phyloP scores from a whole-genome alignment of 1,139 yeast species.

The Starmera stellimalicola region DNA sequence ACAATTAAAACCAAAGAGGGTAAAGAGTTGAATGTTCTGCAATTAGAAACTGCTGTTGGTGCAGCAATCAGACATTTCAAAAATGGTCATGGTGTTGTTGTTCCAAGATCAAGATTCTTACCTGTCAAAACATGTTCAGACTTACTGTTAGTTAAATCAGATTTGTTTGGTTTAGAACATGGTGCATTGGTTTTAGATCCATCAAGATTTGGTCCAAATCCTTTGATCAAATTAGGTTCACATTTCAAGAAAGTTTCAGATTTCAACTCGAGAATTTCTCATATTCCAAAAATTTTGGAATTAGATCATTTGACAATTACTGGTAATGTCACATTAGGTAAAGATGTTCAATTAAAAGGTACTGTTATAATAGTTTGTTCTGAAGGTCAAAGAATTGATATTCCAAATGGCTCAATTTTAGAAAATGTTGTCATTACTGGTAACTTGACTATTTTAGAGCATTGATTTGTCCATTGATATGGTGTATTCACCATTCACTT shows the following conservation, averaged over 20 bases:
- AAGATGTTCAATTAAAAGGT: constrained; percentile 85
- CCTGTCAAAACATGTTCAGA: constrained; percentile 98
- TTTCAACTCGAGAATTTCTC: constrained; percentile 84
- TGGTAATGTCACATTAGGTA: constrained; percentile 90
- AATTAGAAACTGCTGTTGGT: constrained; percentile 97
- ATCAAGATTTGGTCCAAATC: constrained; percentile 84
- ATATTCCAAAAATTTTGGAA: constrained; percentile 93
- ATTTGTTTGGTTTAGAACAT: constrained; percentile 81
- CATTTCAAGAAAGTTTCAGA: constrained; percentile 93
- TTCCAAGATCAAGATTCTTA: constrained; percentile 94
- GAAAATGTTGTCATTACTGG: constrained; percentile 98
- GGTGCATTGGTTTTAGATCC: constrained; percentile 85
- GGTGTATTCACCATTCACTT: not conserved
- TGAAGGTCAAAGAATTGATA: constrained; percentile 93
- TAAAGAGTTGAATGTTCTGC: constrained; percentile 78
- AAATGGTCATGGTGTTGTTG: constrained; percentile 96
- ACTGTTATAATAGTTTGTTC: constrained; percentile 96
- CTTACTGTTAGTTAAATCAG: constrained; percentile 90
- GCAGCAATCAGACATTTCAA: constrained; percentile 96
- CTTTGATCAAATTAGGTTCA: constrained; percentile 91
- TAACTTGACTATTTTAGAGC: constrained; percentile 90
- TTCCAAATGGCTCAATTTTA: constrained; percentile 90
- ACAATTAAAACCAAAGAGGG: constrained; percentile 60
- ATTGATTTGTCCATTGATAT: constrained; percentile 28
- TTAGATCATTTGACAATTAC: constrained; percentile 95